phyloP scores from a whole-genome alignment of 805 yeast genomes.

The Candida mattraensis region DNA sequence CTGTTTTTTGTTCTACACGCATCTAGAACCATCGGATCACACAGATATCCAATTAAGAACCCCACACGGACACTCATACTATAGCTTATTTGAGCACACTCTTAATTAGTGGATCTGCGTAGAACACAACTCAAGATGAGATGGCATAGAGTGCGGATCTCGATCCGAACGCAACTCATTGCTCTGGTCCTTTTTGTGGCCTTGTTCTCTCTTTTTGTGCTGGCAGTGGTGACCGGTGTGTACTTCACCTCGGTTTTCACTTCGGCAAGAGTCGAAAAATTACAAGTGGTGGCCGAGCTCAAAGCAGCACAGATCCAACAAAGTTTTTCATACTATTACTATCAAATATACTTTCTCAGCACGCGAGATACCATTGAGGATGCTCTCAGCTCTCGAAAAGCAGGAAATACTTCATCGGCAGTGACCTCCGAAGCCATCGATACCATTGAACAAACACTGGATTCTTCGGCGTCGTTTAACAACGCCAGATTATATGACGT shows the following conservation, averaged over 20 bases:
- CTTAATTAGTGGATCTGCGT: no score
- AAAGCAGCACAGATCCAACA: conserved; percentile 80
- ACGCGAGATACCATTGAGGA: conserved; percentile 58
- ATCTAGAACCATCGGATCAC: no score
- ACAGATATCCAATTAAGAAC: no score
- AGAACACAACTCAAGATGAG: no score
- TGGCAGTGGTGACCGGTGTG: conserved; percentile 75
- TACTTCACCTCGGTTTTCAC: conserved; percentile 67
- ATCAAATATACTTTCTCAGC: conserved; percentile 67
- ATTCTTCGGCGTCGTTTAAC: conserved; percentile 61
- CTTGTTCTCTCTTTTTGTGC: conserved; percentile 58
- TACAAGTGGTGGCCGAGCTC: conserved; percentile 75
- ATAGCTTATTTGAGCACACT: not conserved
- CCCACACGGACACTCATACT: no score
- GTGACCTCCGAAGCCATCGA: conserved; percentile 47
- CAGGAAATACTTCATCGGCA: conserved; percentile 64
- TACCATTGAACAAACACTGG: conserved; percentile 59
- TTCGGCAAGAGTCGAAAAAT: conserved; percentile 63
- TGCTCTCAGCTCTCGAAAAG: conserved; percentile 61
- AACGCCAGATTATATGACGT: conserved; percentile 70
- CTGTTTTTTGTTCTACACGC: no score
- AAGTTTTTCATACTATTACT: conserved; percentile 58
- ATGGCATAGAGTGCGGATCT: conserved; percentile 44
- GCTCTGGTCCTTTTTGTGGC: conserved; percentile 69
- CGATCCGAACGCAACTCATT: conserved; percentile 74